Evolutionary conservation across 345 rosid species (phyloP), one percentile per base, ranked within the genome.

Genomic region (Microthlaspi erraticum): DNA sequence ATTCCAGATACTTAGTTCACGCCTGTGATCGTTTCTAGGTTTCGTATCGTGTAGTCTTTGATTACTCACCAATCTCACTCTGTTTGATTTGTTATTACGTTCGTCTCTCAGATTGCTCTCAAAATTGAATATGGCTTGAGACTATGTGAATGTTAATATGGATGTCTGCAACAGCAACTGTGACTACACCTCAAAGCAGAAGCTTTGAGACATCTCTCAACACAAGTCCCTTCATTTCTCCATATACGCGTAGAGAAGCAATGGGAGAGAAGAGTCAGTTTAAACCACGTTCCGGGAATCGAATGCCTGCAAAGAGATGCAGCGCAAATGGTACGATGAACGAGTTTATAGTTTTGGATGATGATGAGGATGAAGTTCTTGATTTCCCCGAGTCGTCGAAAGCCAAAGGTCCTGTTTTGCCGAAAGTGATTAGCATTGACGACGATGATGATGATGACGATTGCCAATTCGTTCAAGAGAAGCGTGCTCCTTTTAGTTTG

Each of bases 331-430:
- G 79, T 49, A 68, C 73, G 53, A 20, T 51, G 8, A 81, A 86
- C 60, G 79, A 88, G 78, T 70, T 85, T 72, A 81, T 86, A 64
- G 19, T 87, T 58, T 82, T 88, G 54, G 97, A 90, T 74, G 90
- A 86, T 68, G 88, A 87, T 69, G 78, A 79, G 62, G 95, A 87
- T 41, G 79, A 85, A 46, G 62, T 82, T 64, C 60, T 90, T 43
- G 97, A 92, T 79, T 84, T 38, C 37, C 87, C 89, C 0, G 86
- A 88, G 78, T 77, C 86, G n/a, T 60, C 65, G 0, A 77, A 75
- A 66, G 49, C 79, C n/a, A 76, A 67, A 34, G 68, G 68, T 17
- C 70, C 77, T 33, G 71, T 83, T 58, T 73, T 71, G 70, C 72
- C 34, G 10, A 70, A 69, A 10, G 77, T 93, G 34, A 84, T 92